These are phyloP conservation scores for Penstemon newberryi DNA, from an alignment of 257 asterid genomes.

Conservation along the genomic window DNA sequence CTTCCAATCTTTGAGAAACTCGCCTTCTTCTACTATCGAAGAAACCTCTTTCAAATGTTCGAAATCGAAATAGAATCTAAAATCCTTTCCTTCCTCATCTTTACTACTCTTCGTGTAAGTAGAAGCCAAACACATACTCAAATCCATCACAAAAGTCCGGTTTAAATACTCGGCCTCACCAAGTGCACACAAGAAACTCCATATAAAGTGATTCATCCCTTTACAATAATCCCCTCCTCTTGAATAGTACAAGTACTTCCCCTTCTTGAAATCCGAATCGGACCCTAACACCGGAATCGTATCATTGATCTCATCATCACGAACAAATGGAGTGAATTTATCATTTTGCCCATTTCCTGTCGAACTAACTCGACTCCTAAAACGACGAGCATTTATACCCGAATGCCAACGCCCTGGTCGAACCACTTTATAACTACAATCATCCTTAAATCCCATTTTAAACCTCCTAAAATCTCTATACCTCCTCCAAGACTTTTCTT, in stretches of 20 bases:
- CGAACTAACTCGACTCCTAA: slow-evolving; percentile 33
- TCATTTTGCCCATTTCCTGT: slow-evolving; percentile 8
- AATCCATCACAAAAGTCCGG: slow-evolving; percentile 81
- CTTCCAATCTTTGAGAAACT: slow-evolving; percentile 58
- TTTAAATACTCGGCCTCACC: slow-evolving; percentile 94
- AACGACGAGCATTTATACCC: slow-evolving; percentile 79
- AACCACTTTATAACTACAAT: slow-evolving; percentile 62
- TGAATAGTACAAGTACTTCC: slow-evolving; percentile 69
- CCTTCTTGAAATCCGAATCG: slow-evolving; percentile 50
- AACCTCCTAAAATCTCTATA: slow-evolving; percentile 90
- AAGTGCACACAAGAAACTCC: slow-evolving; percentile 83
- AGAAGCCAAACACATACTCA: slow-evolving; percentile 67
- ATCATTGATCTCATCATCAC: slow-evolving; percentile 36
- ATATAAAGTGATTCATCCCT: slow-evolving; percentile 71
- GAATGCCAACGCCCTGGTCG: slow-evolving; percentile 85
- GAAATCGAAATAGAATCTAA: slow-evolving; percentile 76
- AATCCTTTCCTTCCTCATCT: slow-evolving; percentile 87
- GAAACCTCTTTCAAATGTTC: slow-evolving; percentile 77
- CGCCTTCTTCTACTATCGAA: slow-evolving; percentile 61
- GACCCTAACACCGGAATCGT: slow-evolving; percentile 54
- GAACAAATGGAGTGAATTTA: neutral
- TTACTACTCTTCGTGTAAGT: slow-evolving; percentile 61
- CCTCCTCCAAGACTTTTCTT: slow-evolving; percentile 86
- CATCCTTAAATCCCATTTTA: slow-evolving; percentile 58
- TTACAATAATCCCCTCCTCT: slow-evolving; percentile 92